Evolutionary conservation across 2,329 filamentous ascomycete species (phyloP).

Genomic region (Trichothecium sympodiale): DNA sequence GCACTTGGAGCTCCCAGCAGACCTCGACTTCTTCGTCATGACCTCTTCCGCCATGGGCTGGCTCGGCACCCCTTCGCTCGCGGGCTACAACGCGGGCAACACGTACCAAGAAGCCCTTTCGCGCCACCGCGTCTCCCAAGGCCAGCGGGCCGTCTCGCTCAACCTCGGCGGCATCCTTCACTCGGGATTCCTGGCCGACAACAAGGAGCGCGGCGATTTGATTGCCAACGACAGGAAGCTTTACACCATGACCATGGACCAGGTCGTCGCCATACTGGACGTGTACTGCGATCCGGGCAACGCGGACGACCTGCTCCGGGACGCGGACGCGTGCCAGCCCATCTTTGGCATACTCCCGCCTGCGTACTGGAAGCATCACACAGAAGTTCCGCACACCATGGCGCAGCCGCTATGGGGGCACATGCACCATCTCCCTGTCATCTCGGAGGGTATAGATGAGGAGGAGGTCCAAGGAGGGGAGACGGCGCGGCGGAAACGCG

Average conservation of each 20-base stretch:
- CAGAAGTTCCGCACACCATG: not conserved
- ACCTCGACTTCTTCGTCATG: constrained; percentile 19
- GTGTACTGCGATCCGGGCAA: not conserved
- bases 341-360: not conserved
- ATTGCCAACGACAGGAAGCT: no score
- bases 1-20: constrained; percentile 8
- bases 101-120: constrained; percentile 20
- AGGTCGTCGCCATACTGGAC: not conserved
- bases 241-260: no score
- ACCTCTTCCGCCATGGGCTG: constrained; percentile 13
- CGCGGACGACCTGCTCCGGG: constrained; percentile 4
- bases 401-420: not conserved
- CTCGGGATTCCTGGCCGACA: constrained; percentile 9
- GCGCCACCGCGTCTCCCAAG: constrained; percentile 8
- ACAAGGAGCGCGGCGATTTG: not conserved
- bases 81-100: constrained; percentile 23
- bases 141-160: constrained; percentile 2
- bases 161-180: constrained; percentile 8
- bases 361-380: not conserved
- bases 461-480: not conserved
- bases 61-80: constrained; percentile 15
- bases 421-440: not conserved
- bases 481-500: no score
- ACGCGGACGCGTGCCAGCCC: no score
- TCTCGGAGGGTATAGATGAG: not conserved